Evolutionary conservation across 1,284 basidiomycete species (phyloP), one percentile per base, ranked within the genome.

Genomic region (Porogramme epimiltina): DNA sequence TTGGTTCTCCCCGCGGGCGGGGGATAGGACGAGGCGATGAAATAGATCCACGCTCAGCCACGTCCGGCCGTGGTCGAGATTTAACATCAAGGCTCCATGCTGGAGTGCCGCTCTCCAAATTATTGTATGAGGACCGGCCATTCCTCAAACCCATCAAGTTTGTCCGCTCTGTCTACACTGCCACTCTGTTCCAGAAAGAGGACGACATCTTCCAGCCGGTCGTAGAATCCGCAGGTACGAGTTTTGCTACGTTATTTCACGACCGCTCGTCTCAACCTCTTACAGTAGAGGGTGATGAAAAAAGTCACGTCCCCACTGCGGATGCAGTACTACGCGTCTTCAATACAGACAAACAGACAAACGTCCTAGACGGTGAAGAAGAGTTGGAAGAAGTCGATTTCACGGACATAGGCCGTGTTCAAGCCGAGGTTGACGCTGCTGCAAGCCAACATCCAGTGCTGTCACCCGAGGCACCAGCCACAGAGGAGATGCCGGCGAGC

Each of bases 301-400:
- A 73, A 40, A 80, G 76, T 47, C 79, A 82, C 69, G 72, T 81
- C 8, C 86, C 87, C 3, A 89, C 87, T 3, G 85, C 87, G 0
- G 79, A 85, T 18, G 74, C 72, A 8, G 79, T 89, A 18, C 67
- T 77, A 26, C 78, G 73, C 1, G 74, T 89, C 2, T 89, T 89
- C 78, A n/a, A 76, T 47, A 52, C 45, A 61, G 13, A 63, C 19
- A 63, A 59, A 31, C 53, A 49, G 8, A 45, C 70, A 18, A 64
- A 65, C 4, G 70, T 70, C 2, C 41, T 50, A 10, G 68, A 66
- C 8, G 69, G 67, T 4, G 73, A 70, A 23, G 75, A 79, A 52
- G 68, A 71, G 11, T 63, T 87, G 3, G 79, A 82, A 66, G 85
- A 86, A 63, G 74, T 87, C 16, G 82, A 89, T 60, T 89, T 87